These are phyloP conservation scores for Quercus rubra DNA, from an alignment of 306 rosid species.

Conservation along the genomic window DNA sequence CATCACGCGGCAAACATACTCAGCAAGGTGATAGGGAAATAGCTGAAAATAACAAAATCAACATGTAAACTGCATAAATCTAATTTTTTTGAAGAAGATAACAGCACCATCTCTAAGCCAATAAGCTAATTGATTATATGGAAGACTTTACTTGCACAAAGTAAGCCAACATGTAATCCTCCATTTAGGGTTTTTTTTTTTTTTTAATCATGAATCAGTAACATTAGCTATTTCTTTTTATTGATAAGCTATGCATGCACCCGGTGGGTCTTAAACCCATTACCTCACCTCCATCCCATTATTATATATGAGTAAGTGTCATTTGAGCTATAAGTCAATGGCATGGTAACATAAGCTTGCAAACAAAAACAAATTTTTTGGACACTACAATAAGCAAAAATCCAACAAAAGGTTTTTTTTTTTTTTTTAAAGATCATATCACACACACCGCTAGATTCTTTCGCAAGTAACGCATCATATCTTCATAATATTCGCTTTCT, in stretches of 20 bases:
- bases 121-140: background rate
- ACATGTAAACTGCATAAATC: constrained; percentile 33
- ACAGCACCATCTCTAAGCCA: background rate
- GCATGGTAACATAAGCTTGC: background rate
- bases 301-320: too few relatives aligned
- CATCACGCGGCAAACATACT: constrained; percentile 89
- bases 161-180: too few relatives aligned
- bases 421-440: constrained; percentile 16
- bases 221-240: too few relatives aligned
- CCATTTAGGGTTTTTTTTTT: too few relatives aligned
- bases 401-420: constrained; percentile 6
- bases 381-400: constrained; percentile 1
- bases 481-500: constrained; percentile 87
- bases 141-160: constrained; percentile 8
- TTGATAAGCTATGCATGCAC: too few relatives aligned
- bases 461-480: constrained; percentile 82
- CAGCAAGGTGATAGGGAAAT: constrained; percentile 90
- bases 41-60: constrained; percentile 62
- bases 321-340: too few relatives aligned
- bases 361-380: background rate
- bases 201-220: background rate
- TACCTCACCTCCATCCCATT: too few relatives aligned
- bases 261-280: too few relatives aligned
- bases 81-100: constrained; percentile 8
- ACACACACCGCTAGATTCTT: constrained; percentile 79